Conservation (phyloP, 345 rosid genomes). For the Corchorus olitorius region DNA sequence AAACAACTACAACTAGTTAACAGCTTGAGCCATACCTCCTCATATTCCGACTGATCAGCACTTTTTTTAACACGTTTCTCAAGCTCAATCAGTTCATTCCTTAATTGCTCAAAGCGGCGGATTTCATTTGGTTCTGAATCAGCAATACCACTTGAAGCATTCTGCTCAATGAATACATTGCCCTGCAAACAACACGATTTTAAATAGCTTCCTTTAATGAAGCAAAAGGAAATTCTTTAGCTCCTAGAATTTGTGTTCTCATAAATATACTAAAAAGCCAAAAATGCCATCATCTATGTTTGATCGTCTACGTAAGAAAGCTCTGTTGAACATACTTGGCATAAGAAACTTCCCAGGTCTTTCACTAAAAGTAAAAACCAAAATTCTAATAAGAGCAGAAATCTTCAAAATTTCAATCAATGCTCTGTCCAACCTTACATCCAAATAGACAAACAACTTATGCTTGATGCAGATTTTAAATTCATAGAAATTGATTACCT, state of each 20-base stretch:
- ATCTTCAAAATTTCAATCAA: not conserved
- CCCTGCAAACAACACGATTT: conserved; percentile 49
- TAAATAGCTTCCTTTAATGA: conserved; percentile 19
- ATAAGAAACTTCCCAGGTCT: not conserved
- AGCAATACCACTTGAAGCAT: conserved; percentile 34
- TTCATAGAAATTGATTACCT: conserved; percentile 1
- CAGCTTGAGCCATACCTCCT: conserved; percentile 52
- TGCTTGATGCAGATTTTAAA: not conserved
- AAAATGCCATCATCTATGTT: not conserved
- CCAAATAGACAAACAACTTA: not conserved
- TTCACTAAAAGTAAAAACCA: not conserved
- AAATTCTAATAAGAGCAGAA: not conserved
- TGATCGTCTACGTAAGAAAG: not conserved
- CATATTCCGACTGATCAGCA: conserved; percentile 62
- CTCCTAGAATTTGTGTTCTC: not conserved
- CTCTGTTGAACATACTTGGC: conserved; percentile 1
- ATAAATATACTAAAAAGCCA: not conserved
- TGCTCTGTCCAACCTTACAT: not conserved
- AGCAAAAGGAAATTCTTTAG: not conserved
- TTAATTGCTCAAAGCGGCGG: conserved; percentile 71
- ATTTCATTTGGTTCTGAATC: conserved; percentile 68
- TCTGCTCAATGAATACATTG: conserved; percentile 40
- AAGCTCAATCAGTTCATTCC: conserved; percentile 90
- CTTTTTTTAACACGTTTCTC: conserved; percentile 85
- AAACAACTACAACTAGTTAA: not conserved